Evolutionary conservation across 2,329 filamentous ascomycete species (phyloP), one percentile per base, ranked within the genome.

Genomic region (Biscogniauxia sp.): DNA sequence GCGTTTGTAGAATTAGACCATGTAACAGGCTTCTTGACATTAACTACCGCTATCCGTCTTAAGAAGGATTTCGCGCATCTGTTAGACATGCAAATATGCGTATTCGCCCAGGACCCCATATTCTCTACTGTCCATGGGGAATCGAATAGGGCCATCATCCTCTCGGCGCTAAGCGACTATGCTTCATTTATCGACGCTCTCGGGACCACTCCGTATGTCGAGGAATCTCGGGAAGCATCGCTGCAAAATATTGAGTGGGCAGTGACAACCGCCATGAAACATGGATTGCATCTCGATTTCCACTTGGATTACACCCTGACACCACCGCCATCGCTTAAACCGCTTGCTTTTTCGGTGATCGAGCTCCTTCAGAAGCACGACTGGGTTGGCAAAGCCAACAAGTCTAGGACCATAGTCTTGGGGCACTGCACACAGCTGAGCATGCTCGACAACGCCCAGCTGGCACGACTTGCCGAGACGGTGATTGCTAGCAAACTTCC

Each of bases 251-350:
- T 90, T 19, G 76, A 82, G 19, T 91, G 86, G 84, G 84, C 88
- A 17, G 76, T 89, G 49, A 75, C 79, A 1, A 77, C 80, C 23
- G 86, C 86, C 1, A 69, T 87, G 45, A 63, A 75, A 20, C 69
- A 79, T 49, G 69, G 73, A 1, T 79, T 87, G 55, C 84, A 89
- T 70, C 73, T 92, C 5, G 89, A 92, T 68, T 85, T 91, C 53
- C 89, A 92, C 70, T 78, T 92, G 5, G 89, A 92, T 72, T 91
- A 92, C 71, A 86, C 87, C 59, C 76, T 91, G 2, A 81, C 87
- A 56, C 61, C 58, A 1, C 65, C 68, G 1, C 57, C 54, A 17
- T 50, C 74, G 1, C 66, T 69, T 1, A 79, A 74, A 53, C 77
- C 85, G 0, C 74, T 87, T 57, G 74, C 88, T 0, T 84, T 82